These are phyloP conservation scores for Leptoxyphium fumago DNA, from an alignment of 2,329 filamentous ascomycete species.

Conservation along the genomic window DNA sequence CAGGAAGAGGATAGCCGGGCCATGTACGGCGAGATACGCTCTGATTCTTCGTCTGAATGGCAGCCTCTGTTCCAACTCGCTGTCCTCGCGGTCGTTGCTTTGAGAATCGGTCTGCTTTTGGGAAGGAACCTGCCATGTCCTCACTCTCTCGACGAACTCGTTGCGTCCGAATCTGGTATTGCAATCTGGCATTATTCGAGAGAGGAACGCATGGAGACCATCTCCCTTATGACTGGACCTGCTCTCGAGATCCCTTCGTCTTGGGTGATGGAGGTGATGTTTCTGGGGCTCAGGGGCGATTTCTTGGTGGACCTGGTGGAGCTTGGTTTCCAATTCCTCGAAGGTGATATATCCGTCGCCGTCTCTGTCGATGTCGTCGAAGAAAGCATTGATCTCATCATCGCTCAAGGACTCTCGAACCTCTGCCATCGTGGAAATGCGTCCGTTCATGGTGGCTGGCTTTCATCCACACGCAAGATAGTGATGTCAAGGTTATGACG, in stretches of 20 bases:
- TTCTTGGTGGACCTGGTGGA: constrained; percentile 38
- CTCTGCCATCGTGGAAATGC: constrained; percentile 1
- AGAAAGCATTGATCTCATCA: constrained; percentile 37
- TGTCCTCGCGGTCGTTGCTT: constrained; percentile 32
- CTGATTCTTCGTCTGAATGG: constrained; percentile 31
- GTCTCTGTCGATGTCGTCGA: constrained; percentile 39
- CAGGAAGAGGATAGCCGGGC: constrained; percentile 37
- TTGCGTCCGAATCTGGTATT: constrained; percentile 28
- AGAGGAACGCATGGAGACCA: constrained; percentile 37
- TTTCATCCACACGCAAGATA: too few relatives aligned
- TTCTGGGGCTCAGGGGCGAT: constrained; percentile 32
- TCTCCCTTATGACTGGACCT: constrained; percentile 12
- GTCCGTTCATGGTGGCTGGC: constrained; percentile 1
- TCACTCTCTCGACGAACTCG: constrained; percentile 41
- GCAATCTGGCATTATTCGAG: constrained; percentile 29
- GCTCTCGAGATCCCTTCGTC: constrained; percentile 15
- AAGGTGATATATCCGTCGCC: constrained; percentile 39
- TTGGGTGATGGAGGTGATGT: constrained; percentile 30
- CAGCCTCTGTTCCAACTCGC: constrained; percentile 23
- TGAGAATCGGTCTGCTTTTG: constrained; percentile 40
- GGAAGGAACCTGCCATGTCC: constrained; percentile 44
- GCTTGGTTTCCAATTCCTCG: constrained; percentile 36
- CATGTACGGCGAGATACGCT: constrained; percentile 42
- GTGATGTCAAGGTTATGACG: too few relatives aligned
- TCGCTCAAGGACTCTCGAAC: constrained; percentile 22